A percentile compares a stretch with the other conserved stretches of the same genome.
phyloP scores from a whole-genome alignment of 164 flowering plant species.

The Nelumbo lutea region DNA sequence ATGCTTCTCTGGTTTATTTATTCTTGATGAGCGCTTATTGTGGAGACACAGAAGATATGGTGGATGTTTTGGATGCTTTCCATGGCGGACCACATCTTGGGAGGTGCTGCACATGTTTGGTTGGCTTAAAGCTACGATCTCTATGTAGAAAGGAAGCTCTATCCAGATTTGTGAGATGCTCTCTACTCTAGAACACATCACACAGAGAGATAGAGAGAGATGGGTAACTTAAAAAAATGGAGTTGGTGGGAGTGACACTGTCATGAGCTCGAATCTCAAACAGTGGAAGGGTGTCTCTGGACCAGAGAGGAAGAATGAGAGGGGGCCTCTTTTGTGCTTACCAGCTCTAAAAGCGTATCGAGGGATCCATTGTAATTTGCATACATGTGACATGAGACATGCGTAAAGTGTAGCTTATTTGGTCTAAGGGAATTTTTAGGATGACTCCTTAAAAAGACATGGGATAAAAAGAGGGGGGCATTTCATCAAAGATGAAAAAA shows the following conservation, averaged over 20 bases:
- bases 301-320: conserved; percentile 7
- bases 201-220: background rate
- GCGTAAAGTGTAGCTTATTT: background rate
- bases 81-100: conserved; percentile 31
- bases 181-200: too few species aligned
- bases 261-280: conserved; percentile 30
- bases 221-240: background rate
- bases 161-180: background rate
- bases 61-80: conserved; percentile 30
- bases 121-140: background rate
- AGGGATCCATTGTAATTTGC: conserved; percentile 3
- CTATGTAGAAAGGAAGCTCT: background rate
- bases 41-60: conserved; percentile 29
- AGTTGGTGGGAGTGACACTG: conserved; percentile 7
- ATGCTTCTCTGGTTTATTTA: background rate
- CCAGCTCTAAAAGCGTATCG: conserved; percentile 4
- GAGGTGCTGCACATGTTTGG: conserved; percentile 12
- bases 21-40: conserved; percentile 9
- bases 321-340: conserved; percentile 7
- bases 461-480: conserved; percentile 9
- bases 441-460: conserved; percentile 1
- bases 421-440: conserved; percentile 5
- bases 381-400: conserved; percentile 8
- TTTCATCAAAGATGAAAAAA: background rate
- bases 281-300: conserved; percentile 12